phyloP scores from a whole-genome alignment of 2,329 filamentous ascomycete genomes.

The Fusarium sp. region DNA sequence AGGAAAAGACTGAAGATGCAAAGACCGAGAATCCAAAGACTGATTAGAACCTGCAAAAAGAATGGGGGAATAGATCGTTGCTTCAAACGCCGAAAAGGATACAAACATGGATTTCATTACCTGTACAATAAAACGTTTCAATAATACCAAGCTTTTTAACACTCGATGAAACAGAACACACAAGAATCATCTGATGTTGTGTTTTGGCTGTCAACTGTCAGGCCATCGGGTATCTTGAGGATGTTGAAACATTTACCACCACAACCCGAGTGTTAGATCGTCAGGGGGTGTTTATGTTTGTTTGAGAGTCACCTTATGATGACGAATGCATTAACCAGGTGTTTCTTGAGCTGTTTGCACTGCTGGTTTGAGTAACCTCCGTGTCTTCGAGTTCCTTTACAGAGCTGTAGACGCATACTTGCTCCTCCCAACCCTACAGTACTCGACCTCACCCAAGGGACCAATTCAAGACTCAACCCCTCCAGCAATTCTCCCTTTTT shows the following conservation, averaged over 20 bases:
- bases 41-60: constrained; percentile 10
- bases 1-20: constrained; percentile 25
- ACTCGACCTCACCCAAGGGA: neutral
- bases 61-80: neutral
- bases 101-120: neutral
- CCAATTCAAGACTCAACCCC: neutral
- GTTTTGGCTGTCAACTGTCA: neutral
- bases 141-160: neutral
- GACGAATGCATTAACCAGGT: neutral
- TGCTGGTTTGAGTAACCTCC: neutral
- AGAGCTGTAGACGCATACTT: too few relatives aligned
- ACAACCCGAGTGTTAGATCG: neutral
- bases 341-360: neutral
- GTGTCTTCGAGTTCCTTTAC: neutral
- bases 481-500: neutral
- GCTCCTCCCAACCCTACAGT: neutral
- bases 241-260: neutral
- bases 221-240: neutral
- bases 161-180: neutral
- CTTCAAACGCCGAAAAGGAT: neutral
- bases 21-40: constrained; percentile 21
- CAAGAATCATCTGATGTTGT: neutral
- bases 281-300: neutral
- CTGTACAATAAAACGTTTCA: neutral
- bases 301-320: neutral